Base-by-base conservation (phyloP, 352 stramenopile genomes). In the Phytopythium cucurbitacearum region DNA sequence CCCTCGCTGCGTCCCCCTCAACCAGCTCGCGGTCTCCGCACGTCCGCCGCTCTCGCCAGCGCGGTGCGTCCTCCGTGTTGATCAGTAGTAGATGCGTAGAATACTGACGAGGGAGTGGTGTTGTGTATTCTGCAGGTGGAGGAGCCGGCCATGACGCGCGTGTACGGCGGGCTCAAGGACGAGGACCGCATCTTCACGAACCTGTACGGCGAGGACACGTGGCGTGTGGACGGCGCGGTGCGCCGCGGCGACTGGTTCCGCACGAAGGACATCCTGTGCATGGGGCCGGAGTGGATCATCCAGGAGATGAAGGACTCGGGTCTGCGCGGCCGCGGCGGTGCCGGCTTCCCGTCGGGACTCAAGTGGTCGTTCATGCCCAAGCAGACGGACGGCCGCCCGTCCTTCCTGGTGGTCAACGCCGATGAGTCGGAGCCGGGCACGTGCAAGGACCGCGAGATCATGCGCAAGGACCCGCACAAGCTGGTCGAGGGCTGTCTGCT, bases 311-410 rank as follows among this genome's bases (percentile, higher is more conserved):
- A 99, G 80, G 93, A 99, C 65, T 98, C 91, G 32, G 97, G 97
- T 28, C 79, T 99, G 9, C 92, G 97, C 48, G 97, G 97, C 60
- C 92, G 97, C 45, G 97, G 97, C 43, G 97, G 97, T 40, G 97
- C 97, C 42, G 97, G 97, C 5, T 99, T 99, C 71, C 97, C 97
- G 8, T 99, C 95, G 0, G 97, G 97, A 11, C 81, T 99, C 44
- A 99, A 99, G 87, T 99, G 97, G 97, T 98, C 83, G 48, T 99
- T 99, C 80, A 99, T 99, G 97, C 97, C 97, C 64, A 99, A 99
- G 87, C 70, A 94, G 62, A 96, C 84, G n/a, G 97, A 99, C 71
- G 97, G 97, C 21, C 87, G 97, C 48, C 97, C 97, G n/a, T 97
- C 77, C 38, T 99, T 99, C 76, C 80, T 99, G n/a, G 96, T 99